These are phyloP conservation scores for Lactarius indigo DNA, from an alignment of 768 basidiomycete species.

Conservation along the genomic window DNA sequence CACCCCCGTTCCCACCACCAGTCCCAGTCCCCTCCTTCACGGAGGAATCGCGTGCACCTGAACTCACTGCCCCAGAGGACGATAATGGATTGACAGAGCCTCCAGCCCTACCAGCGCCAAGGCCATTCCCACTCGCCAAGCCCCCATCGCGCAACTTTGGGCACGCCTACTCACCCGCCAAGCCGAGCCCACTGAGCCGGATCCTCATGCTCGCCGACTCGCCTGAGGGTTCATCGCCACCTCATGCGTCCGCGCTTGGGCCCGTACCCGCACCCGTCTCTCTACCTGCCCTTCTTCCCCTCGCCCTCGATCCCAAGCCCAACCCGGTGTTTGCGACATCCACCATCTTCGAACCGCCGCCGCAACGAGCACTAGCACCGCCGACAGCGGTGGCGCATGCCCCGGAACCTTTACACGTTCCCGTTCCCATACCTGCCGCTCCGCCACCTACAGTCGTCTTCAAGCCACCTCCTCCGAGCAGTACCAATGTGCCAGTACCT, in stretches of 20 bases:
- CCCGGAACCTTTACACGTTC: neutral
- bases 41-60: neutral
- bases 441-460: constrained; percentile 1
- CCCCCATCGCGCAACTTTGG: constrained; percentile 65
- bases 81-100: neutral
- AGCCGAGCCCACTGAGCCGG: constrained; percentile 76
- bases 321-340: neutral
- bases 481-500: constrained; percentile 3
- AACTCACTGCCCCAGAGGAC: constrained; percentile 15
- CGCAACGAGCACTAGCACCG: neutral
- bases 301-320: neutral
- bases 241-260: constrained; percentile 21
- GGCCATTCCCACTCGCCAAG: constrained; percentile 68
- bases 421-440: constrained; percentile 22
- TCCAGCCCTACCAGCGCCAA: constrained; percentile 35
- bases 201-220: constrained; percentile 71
- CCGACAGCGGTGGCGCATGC: neutral
- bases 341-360: constrained; percentile 7
- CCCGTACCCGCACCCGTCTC: constrained; percentile 28
- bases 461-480: neutral
- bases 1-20: constrained; percentile 15
- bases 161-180: constrained; percentile 79
- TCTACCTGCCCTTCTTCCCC: constrained; percentile 11
- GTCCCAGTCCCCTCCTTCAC: neutral
- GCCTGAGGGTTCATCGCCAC: constrained; percentile 39